phyloP scores from a whole-genome alignment of 1,139 yeast species.

The Wickerhamomyces sp. region DNA sequence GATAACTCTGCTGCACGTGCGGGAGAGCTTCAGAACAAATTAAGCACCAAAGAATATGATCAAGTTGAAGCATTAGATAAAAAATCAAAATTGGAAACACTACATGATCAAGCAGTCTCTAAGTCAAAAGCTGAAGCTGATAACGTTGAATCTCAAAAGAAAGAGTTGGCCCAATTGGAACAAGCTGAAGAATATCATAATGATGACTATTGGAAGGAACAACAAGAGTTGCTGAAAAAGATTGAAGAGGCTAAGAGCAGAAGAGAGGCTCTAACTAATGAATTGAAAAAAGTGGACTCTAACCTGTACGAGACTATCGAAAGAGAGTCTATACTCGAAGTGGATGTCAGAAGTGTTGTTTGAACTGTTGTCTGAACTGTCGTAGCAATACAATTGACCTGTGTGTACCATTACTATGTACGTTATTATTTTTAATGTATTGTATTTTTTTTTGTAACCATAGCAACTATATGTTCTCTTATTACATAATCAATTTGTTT shows the following conservation, averaged over 20 bases:
- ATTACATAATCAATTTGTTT: no score
- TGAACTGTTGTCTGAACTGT: not conserved
- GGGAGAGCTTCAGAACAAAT: slow-evolving; percentile 6
- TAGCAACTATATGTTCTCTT: no score
- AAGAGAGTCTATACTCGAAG: slow-evolving; percentile 15
- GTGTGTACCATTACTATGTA: not conserved
- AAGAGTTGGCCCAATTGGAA: slow-evolving; percentile 14
- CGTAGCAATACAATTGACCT: not conserved
- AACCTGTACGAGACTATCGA: slow-evolving; percentile 15
- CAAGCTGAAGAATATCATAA: slow-evolving; percentile 1
- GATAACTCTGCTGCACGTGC: slow-evolving; percentile 10
- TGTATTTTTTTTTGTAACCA: no score
- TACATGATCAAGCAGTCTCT: slow-evolving; percentile 14
- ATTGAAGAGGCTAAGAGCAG: slow-evolving; percentile 15
- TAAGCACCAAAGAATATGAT: slow-evolving; percentile 11
- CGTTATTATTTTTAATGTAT: no score
- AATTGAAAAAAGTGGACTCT: slow-evolving; percentile 10
- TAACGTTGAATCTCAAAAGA: slow-evolving; percentile 11
- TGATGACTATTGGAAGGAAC: slow-evolving; percentile 4
- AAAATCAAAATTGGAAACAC: slow-evolving; percentile 12
- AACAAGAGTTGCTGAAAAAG: slow-evolving; percentile 8
- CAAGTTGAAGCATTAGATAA: slow-evolving; percentile 13
- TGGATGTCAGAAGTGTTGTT: slow-evolving; percentile 2
- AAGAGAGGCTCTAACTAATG: slow-evolving; percentile 14
- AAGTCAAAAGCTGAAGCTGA: slow-evolving; percentile 4